Base-by-base conservation (phyloP, 2,329 filamentous ascomycete species). In the Aspergillus sp. region DNA sequence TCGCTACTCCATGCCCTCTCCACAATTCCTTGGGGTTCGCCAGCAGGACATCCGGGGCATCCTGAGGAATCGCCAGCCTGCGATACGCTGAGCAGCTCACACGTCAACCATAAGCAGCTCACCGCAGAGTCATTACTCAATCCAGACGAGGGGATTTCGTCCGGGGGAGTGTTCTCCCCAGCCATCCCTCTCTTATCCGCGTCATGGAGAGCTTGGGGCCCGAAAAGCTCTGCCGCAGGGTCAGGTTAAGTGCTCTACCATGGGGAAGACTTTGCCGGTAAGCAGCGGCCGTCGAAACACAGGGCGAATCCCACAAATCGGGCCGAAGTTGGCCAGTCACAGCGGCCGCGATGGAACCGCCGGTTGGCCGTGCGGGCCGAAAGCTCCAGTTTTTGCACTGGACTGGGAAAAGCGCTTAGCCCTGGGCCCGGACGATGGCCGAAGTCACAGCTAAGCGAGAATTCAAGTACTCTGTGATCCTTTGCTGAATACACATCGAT, bases 91-190 rank as follows among this genome's bases (percentile, higher is more conserved):
- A 64, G 25, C 22, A 43, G 25, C 57, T 30, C 13, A 31, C 53
- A 50, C 31, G 43, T 41, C 45, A 49, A 56, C 56, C 49, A 41
- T 61, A 61, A 62, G 17, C 41, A 62, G 51, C 57, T 63, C 66
- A 60, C 63, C 60, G 61, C 62, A 54, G 60, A 54, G 61, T 65
- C 49, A 47, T 52, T 25, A 15, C 58, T 59, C 55, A 55, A 54
- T 25, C 25, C 34, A 62, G 63, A 63, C 67, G 66, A 58, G 47
- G 59, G 57, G 43, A 45, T 64, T 11, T 15, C 57, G 62, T 48
- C 70, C 71, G 72, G 72, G 72, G 71, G 65, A 73, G 71, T 62
- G 68, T 74, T 74, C 70, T 74, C 69, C 72, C 72, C 70, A 66
- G 59, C 54, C 60, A 38, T 53, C 17, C 11, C 53, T 49, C 62